phyloP scores from a whole-genome alignment of 2,329 filamentous ascomycete genomes.

The Piedraia hortae region DNA sequence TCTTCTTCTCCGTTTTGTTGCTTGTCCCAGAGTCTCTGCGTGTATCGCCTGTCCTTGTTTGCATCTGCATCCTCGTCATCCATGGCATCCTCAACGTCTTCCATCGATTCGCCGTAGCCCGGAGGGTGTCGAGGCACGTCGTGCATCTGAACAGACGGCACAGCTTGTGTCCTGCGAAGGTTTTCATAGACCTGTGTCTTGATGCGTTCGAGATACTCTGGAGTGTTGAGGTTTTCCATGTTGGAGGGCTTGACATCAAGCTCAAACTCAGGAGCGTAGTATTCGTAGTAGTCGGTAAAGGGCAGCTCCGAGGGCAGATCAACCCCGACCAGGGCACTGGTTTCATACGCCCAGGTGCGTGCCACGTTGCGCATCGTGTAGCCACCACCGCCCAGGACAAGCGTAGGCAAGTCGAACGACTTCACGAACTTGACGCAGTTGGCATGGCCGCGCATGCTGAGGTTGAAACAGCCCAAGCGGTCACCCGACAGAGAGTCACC shows the following conservation, averaged over 20 bases:
- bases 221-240: conserved; percentile 44
- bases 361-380: conserved; percentile 41
- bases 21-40: conserved; percentile 59
- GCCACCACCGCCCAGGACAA: conserved; percentile 38
- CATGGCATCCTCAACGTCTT: conserved; percentile 24
- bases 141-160: conserved; percentile 35
- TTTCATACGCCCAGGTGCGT: conserved; percentile 37
- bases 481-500: conserved; percentile 41
- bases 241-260: conserved; percentile 41
- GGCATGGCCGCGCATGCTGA: conserved; percentile 42
- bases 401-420: conserved; percentile 34
- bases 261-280: conserved; percentile 43
- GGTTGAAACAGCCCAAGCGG: conserved; percentile 39
- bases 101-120: conserved; percentile 25
- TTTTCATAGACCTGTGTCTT: conserved; percentile 38
- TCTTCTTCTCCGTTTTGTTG: conserved; percentile 49
- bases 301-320: conserved; percentile 61
- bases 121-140: conserved; percentile 32
- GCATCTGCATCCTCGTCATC: conserved; percentile 58
- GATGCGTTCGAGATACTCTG: conserved; percentile 41
- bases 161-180: conserved; percentile 30
- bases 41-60: conserved; percentile 59
- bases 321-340: conserved; percentile 56
- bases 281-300: conserved; percentile 89
- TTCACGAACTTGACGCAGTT: conserved; percentile 45